These are phyloP conservation scores for Dactylellina haptotyla DNA, from an alignment of 2,329 filamentous ascomycete species.

Conservation along the genomic window DNA sequence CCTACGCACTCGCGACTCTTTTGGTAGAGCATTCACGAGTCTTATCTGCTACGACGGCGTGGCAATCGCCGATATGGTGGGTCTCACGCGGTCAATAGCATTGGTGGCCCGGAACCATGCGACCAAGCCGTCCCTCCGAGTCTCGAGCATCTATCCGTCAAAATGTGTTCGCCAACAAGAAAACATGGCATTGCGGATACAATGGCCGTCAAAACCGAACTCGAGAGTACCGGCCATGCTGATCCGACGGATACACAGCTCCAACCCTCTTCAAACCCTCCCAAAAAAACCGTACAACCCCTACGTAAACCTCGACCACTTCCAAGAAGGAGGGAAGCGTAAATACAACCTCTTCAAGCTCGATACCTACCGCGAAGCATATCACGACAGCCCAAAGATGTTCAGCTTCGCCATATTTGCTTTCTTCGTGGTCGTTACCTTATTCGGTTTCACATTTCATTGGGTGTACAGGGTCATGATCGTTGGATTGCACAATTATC, in stretches of 20 bases:
- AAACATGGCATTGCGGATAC: neutral
- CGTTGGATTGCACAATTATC: conserved; percentile 63
- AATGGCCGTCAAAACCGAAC: neutral
- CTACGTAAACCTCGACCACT: conserved; percentile 28
- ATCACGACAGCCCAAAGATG: conserved; percentile 31
- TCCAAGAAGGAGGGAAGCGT: conserved; percentile 8
- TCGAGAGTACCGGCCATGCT: neutral
- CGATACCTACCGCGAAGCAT: conserved; percentile 43
- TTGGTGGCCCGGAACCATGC: conserved; percentile 19
- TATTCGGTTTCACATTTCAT: neutral
- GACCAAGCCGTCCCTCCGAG: neutral
- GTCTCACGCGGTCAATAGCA: conserved; percentile 8
- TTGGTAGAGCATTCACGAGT: neutral
- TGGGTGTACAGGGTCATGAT: conserved; percentile 15
- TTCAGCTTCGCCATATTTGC: conserved; percentile 24
- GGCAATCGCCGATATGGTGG: conserved; percentile 9
- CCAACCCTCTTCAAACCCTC: neutral
- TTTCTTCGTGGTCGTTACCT: neutral
- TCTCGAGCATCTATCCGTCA: neutral
- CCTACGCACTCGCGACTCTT: neutral
- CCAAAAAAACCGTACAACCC: conserved; percentile 20
- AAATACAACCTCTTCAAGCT: conserved; percentile 48
- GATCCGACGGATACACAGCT: conserved; percentile 14
- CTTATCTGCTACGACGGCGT: neutral
- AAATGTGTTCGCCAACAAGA: neutral